phyloP scores from a whole-genome alignment of 2,329 filamentous ascomycete genomes.

The Aspergillus quadricinctus region DNA sequence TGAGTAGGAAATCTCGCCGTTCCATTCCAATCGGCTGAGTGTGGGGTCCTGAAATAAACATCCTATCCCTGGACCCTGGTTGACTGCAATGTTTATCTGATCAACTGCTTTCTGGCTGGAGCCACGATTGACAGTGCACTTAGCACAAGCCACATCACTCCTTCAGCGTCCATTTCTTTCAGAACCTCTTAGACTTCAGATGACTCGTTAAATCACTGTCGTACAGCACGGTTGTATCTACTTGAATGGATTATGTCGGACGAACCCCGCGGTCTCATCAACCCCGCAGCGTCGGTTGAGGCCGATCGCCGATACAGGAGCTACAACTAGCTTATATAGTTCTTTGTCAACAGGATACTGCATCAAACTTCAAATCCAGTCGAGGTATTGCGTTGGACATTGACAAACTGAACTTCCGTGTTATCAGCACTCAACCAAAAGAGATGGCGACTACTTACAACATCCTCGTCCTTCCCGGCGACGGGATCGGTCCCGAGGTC shows the following conservation, averaged over 20 bases:
- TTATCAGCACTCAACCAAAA: neutral
- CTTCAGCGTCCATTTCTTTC: neutral
- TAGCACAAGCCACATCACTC: too few relatives aligned
- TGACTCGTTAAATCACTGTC: neutral
- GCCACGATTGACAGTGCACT: neutral
- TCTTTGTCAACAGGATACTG: neutral
- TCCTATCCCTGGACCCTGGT: too few relatives aligned
- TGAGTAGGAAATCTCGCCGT: neutral
- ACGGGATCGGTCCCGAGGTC: constrained; percentile 78
- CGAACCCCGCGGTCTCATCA: constrained; percentile 11
- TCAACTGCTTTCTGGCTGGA: neutral
- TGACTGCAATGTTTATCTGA: neutral
- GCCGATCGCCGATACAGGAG: constrained; percentile 16
- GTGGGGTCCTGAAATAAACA: too few relatives aligned
- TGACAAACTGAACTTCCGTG: too few relatives aligned
- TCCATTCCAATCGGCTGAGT: too few relatives aligned
- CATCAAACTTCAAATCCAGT: too few relatives aligned
- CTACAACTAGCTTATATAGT: neutral
- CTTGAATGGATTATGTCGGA: constrained; percentile 3
- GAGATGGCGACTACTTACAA: constrained; percentile 47
- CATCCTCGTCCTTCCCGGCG: constrained; percentile 71
- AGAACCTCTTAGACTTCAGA: too few relatives aligned
- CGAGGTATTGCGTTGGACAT: neutral
- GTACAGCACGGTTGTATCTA: neutral
- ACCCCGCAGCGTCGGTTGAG: constrained; percentile 25